Evolutionary conservation across 2,329 filamentous ascomycete species (phyloP).

Genomic region (Verticillium nonalfalfae): DNA sequence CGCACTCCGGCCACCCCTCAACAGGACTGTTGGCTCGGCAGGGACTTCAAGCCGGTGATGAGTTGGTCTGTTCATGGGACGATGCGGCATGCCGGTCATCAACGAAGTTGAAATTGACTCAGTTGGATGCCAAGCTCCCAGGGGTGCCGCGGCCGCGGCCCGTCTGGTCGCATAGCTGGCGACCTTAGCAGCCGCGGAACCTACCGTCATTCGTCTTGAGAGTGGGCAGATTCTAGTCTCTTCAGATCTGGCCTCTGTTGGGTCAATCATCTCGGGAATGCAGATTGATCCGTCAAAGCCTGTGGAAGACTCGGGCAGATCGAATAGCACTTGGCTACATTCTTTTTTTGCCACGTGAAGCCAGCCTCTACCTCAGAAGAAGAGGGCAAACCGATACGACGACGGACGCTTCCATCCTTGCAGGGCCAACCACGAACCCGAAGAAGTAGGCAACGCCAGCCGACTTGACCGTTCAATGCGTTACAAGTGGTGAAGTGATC

Average conservation of each 20-base stretch:
- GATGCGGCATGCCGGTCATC: background rate
- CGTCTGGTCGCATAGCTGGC: constrained; percentile 3
- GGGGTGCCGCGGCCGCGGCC: constrained; percentile 3
- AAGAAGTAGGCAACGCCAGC: too few species aligned
- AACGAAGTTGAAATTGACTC: background rate
- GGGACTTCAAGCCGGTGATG: background rate
- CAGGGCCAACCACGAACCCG: too few species aligned
- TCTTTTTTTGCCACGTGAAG: too few species aligned
- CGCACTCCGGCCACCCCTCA: background rate
- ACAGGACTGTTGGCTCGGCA: background rate
- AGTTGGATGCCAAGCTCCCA: background rate
- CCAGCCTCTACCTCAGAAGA: too few species aligned
- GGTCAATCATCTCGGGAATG: background rate
- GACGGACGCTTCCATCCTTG: too few species aligned
- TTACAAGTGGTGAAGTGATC: too few species aligned
- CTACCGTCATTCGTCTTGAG: background rate
- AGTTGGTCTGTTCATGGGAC: background rate
- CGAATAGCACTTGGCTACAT: too few species aligned
- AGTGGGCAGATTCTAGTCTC: background rate
- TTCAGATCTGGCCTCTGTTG: background rate
- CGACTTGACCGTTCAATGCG: too few species aligned
- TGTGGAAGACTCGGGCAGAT: background rate
- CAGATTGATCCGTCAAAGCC: background rate
- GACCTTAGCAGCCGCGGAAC: background rate
- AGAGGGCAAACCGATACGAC: too few species aligned